Evolutionary conservation across 2,329 filamentous ascomycete species (phyloP), one percentile per base, ranked within the genome.

Genomic region (Epichloe hybrida): DNA sequence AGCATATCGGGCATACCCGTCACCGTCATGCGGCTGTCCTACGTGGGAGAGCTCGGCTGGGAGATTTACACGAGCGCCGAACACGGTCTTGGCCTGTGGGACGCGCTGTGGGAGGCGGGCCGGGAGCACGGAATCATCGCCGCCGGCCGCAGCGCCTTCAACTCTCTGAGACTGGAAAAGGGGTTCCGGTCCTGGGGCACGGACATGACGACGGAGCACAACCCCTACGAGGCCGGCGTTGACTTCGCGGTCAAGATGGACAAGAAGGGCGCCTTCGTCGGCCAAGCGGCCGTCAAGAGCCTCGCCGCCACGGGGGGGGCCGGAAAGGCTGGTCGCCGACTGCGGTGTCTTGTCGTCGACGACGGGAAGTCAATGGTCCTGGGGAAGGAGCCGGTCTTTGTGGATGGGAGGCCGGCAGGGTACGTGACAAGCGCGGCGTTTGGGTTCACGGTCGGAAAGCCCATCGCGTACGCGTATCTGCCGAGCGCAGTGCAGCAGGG

Each of bases 391-490:
- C 80, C 80, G 0, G 76, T 83, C 0, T 81, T 73, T 50, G 55
- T 69, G 13, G 59, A 71, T 2, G 72, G 70, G 8, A 62, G 70
- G 50, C 55, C 71, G 0, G 67, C 66, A 1, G 79, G 80, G 0
- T 83, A 83, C 54, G 68, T 83, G 27, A 81, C 78, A 2, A 82
- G 71, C 48, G 73, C 79, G 1, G 77, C 75, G 0, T 83, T 81
- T 57, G 80, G 75, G 0, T 82, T 78, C 57, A 78, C 74, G 0
- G 59, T 83, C 9, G 63, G 76, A 27, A 80, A 75, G 61, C 79
- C 80, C 0, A 67, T 82, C 12, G 79, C 77, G 0, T 82, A 77
- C 59, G 73, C 77, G 0, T 80, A 77, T 65, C 62, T 83, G 12
- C 77, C 78, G 0, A 67, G 61, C 11, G 57, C 56, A 2, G 58